phyloP scores from a whole-genome alignment of 768 basidiomycete species.

The Phanerochaete sordida region DNA sequence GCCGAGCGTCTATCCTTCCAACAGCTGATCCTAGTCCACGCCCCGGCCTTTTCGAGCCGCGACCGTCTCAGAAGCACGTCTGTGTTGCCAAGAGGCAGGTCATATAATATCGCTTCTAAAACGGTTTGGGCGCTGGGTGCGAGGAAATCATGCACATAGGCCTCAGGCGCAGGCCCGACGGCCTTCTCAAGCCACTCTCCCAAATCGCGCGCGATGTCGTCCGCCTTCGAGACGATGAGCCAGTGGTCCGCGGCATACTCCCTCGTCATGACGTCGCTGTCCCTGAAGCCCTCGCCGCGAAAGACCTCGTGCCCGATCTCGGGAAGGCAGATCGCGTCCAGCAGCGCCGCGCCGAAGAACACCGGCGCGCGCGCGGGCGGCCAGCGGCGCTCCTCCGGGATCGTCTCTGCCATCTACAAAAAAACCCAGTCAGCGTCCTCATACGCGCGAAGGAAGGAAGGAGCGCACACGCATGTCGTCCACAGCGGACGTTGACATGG shows the following conservation, averaged over 20 bases:
- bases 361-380: slow-evolving; percentile 6
- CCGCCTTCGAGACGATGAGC: slow-evolving; percentile 8
- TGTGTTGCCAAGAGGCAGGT: too few species aligned
- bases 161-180: too few species aligned
- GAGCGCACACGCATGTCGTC: neutral
- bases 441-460: neutral
- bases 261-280: slow-evolving; percentile 6
- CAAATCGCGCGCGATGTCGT: slow-evolving; percentile 8
- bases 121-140: too few species aligned
- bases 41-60: too few species aligned
- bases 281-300: neutral
- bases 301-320: neutral
- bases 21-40: too few species aligned
- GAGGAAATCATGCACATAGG: too few species aligned
- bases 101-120: too few species aligned
- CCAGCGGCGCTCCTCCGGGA: neutral
- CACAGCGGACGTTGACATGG: slow-evolving; percentile 4
- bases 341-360: slow-evolving; percentile 9
- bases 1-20: too few species aligned
- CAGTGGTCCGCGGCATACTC: slow-evolving; percentile 12
- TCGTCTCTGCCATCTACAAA: too few species aligned
- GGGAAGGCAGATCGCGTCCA: slow-evolving; percentile 9
- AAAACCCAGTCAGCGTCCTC: neutral
- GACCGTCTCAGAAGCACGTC: too few species aligned
- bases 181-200: slow-evolving; percentile 2